Base-by-base conservation (phyloP, 1,139 yeast genomes). In the Yamadazyma dendronema region DNA sequence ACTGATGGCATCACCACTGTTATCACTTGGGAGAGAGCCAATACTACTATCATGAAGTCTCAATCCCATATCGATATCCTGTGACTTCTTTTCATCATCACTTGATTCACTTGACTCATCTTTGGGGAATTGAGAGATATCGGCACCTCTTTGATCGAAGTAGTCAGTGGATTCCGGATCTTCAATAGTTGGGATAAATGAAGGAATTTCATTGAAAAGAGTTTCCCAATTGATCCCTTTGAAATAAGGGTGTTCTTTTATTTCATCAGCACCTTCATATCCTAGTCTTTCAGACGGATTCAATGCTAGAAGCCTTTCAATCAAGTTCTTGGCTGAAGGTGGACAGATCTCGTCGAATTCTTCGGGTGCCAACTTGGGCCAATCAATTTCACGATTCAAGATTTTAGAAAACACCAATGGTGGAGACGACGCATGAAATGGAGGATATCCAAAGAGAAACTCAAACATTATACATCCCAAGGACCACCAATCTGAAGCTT, bases 401-500 rank as follows among this genome's bases (percentile, higher is more conserved):
- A 94, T 92, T 48, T 88, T 89, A 38, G 80, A 77, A 56, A 94
- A 92, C 0, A 94, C 96, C 42, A 71, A 66, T 35, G 84, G 87
- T 0, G 97, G 95, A 1, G 90, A 73, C 5, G 71, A 68, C 1
- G 87, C 95, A 58, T 88, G 95, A 59, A 94, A 94, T 3, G 99
- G 99, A 0, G 98, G 97, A 54, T 81, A 86, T 0, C 98, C 98
- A 56, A 84, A 87, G 30, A 88, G 57, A 56, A 92, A 84, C 57
- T 94, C 99, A 67, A 92, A 94, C 43, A 90, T 63, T 13, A 94
- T 89, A 59, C 97, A 92, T 0, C 99, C 99, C 31, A 90, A 77
- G 2, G 97, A 87, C 98, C 98, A 94, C 98, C 98, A 94, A 66
- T 94, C 99, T 27, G 95, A 82, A 31, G 84, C 77, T 49, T 83